Percentiles rank a stretch among this genome's conserved stretches.
Evolutionary conservation across 2,329 filamentous ascomycete species (phyloP).

Genomic region (Akanthomyces dipterigenus): DNA sequence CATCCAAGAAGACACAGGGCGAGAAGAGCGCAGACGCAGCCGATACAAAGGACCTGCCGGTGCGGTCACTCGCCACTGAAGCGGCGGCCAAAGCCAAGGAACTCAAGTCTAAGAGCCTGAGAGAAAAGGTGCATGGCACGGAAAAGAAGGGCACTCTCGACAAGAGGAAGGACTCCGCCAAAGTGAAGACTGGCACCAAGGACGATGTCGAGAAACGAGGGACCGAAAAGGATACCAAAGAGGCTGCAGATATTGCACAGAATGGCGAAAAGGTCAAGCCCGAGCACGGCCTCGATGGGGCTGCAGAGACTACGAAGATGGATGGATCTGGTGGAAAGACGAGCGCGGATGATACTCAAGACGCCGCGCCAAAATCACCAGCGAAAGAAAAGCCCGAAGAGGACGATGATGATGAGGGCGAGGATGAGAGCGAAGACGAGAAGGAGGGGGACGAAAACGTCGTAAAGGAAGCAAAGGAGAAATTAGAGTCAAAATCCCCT

Average conservation of each 20-base stretch:
- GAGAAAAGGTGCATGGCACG: constrained; percentile 46
- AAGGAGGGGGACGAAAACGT: not conserved
- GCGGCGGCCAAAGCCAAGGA: constrained; percentile 59
- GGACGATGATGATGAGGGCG: not conserved
- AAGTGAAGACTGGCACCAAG: constrained; percentile 3
- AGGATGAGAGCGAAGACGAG: constrained; percentile 2
- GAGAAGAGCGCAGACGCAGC: constrained; percentile 16
- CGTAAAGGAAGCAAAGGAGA: constrained; percentile 6
- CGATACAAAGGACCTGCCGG: constrained; percentile 33
- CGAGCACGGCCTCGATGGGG: constrained; percentile 3
- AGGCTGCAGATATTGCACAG: constrained; percentile 23
- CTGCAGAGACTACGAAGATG: constrained; percentile 7
- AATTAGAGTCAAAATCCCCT: not conserved
- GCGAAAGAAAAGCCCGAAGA: not conserved
- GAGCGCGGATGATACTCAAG: no score
- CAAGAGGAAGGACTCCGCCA: not conserved
- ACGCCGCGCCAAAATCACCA: not conserved
- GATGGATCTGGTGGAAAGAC: constrained; percentile 2
- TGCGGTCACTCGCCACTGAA: constrained; percentile 56
- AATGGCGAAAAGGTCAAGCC: constrained; percentile 20
- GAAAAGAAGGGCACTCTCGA: constrained; percentile 24
- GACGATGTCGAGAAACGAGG: constrained; percentile 8
- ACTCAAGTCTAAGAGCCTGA: constrained; percentile 44
- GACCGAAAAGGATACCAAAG: constrained; percentile 16
- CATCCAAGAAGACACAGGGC: constrained; percentile 16